Conservation (phyloP, 2,329 filamentous ascomycete genomes). For the Fusarium longipes region DNA sequence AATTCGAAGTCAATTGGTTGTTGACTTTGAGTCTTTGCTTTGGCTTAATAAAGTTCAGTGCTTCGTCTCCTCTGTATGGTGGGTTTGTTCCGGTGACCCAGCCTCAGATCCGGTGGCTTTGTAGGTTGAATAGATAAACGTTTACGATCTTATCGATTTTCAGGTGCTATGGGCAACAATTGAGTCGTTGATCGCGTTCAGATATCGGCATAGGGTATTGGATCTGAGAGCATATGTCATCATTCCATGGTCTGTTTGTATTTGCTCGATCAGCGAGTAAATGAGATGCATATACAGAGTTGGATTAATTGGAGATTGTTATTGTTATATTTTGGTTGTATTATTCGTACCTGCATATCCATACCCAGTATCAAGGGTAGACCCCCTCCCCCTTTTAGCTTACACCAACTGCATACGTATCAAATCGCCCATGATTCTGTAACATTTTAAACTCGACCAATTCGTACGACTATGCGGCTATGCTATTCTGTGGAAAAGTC, state of each 20-base stretch:
- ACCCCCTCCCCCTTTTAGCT: neutral
- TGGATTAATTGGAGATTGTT: neutral
- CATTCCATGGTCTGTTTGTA: neutral
- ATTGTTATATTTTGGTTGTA: neutral
- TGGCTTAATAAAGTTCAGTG: neutral
- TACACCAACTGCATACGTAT: neutral
- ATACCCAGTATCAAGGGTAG: neutral
- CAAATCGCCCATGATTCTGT: too few species aligned
- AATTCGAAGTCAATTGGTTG: neutral
- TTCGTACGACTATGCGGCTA: too few species aligned
- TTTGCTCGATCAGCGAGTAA: neutral
- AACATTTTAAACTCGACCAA: too few species aligned
- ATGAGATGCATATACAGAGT: neutral
- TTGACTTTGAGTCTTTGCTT: neutral
- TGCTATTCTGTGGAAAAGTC: neutral
- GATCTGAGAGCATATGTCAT: neutral
- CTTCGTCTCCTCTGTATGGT: neutral
- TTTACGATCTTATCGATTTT: neutral
- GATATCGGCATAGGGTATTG: neutral
- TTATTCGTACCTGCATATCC: neutral
- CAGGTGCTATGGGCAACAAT: neutral
- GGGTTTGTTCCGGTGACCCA: conserved; percentile 11
- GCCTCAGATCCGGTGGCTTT: conserved; percentile 23
- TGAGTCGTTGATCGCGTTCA: neutral
- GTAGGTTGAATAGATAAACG: conserved; percentile 7